A percentile compares a stretch with the other conserved stretches of the same genome.
Evolutionary conservation across 2,329 filamentous ascomycete genomes (phyloP).

Genomic region (Claviceps sp.): DNA sequence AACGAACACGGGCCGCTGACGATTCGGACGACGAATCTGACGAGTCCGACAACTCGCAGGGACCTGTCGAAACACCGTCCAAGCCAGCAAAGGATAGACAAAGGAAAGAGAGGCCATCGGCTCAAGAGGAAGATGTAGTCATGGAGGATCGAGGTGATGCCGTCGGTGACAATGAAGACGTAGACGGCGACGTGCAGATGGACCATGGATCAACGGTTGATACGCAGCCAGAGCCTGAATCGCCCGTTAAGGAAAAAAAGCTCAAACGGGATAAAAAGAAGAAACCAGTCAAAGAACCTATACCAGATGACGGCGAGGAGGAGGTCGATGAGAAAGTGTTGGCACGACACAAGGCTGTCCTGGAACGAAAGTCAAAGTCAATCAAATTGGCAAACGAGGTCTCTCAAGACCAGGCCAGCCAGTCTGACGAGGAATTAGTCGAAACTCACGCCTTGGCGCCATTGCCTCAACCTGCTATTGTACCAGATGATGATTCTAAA

Average conservation of each 20-base stretch:
- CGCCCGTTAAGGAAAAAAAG: background rate
- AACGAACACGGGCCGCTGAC: conserved; percentile 18
- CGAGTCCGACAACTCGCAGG: conserved; percentile 8
- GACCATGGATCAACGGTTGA: background rate
- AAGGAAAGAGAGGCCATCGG: background rate
- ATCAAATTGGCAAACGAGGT: conserved; percentile 33
- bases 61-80: background rate
- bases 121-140: background rate
- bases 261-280: conserved; percentile 12
- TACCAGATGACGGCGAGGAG: conserved; percentile 9
- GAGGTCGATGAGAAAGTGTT: conserved; percentile 16
- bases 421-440: conserved; percentile 17
- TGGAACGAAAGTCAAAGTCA: conserved; percentile 43
- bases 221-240: background rate
- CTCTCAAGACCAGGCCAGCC: conserved; percentile 18
- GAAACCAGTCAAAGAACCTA: conserved; percentile 13
- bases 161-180: background rate
- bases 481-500: conserved; percentile 40
- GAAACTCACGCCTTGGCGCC: conserved; percentile 63
- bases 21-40: conserved; percentile 6
- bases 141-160: background rate
- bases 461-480: conserved; percentile 62
- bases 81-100: background rate
- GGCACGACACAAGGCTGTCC: conserved; percentile 33
- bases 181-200: conserved; percentile 1